A percentile compares a stretch with the other conserved stretches of the same genome.
phyloP scores from a whole-genome alignment of 805 yeast species.

The Kazachstania taianensis region DNA sequence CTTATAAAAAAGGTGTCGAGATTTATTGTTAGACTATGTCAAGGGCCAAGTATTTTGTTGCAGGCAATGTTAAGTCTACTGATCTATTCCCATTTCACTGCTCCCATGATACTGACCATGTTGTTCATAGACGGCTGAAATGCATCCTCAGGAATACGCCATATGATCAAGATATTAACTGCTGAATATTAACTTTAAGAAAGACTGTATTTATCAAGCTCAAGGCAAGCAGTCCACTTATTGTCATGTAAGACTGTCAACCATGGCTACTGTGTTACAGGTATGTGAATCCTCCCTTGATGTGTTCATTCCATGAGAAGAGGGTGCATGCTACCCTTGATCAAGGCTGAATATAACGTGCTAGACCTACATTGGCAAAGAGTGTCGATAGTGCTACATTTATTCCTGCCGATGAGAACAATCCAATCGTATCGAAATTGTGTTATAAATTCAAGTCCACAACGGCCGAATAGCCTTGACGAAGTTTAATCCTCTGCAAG shows the following conservation, averaged over 20 bases:
- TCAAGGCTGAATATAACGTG: slow-evolving; percentile 82
- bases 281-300: slow-evolving; percentile 96
- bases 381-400: slow-evolving; percentile 88
- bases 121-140: slow-evolving; percentile 88
- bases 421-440: slow-evolving; percentile 70
- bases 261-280: slow-evolving; percentile 80
- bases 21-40: slow-evolving; percentile 71
- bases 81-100: slow-evolving; percentile 84
- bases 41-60: slow-evolving; percentile 78
- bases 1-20: slow-evolving; percentile 63
- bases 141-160: slow-evolving; percentile 40
- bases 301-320: slow-evolving; percentile 79
- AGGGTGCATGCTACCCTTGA: slow-evolving; percentile 89
- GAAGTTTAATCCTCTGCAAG: slow-evolving; percentile 26
- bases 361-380: slow-evolving; percentile 85
- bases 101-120: slow-evolving; percentile 81
- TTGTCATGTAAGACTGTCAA: slow-evolving; percentile 70
- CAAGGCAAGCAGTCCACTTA: slow-evolving; percentile 90
- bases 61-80: slow-evolving; percentile 82
- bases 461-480: slow-evolving; percentile 58
- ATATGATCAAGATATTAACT: slow-evolving; percentile 50
- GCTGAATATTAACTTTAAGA: slow-evolving; percentile 88
- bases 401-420: slow-evolving; percentile 82
- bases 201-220: slow-evolving; percentile 86
- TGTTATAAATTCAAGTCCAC: slow-evolving; percentile 65